phyloP scores from a whole-genome alignment of 306 rosid species.

The Pyrus betulifolia region DNA sequence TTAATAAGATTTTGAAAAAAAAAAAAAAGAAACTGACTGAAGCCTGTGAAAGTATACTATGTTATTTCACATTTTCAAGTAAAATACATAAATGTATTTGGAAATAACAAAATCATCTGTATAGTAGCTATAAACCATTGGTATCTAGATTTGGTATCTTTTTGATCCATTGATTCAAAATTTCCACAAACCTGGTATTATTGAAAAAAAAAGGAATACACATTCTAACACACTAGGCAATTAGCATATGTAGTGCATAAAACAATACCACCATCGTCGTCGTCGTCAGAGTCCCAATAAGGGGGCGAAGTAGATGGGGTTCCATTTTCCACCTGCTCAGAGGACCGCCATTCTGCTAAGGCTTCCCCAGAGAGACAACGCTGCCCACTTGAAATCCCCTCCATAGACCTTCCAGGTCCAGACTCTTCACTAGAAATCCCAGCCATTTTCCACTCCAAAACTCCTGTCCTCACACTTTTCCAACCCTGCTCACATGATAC shows the following conservation, averaged over 20 bases:
- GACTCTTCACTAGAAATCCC: slow-evolving; percentile 72
- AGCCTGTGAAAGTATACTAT: too few species aligned
- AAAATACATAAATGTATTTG: neutral
- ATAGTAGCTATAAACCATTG: neutral
- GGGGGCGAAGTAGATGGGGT: slow-evolving; percentile 88
- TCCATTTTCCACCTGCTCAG: slow-evolving; percentile 99
- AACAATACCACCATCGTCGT: slow-evolving; percentile 65
- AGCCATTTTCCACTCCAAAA: slow-evolving; percentile 65
- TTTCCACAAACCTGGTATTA: neutral
- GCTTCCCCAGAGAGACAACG: slow-evolving; percentile 79
- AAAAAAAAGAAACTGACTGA: too few species aligned
- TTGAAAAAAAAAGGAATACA: neutral
- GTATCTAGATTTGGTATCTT: neutral
- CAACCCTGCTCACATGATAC: slow-evolving; percentile 30
- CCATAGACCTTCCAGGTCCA: slow-evolving; percentile 63
- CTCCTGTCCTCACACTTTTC: slow-evolving; percentile 31
- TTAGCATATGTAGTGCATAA: neutral
- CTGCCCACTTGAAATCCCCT: slow-evolving; percentile 69
- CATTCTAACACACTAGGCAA: neutral
- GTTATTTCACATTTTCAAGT: neutral
- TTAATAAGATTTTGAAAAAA: too few species aligned
- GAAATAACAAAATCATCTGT: neutral
- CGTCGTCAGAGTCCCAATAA: slow-evolving; percentile 94
- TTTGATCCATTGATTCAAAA: neutral
- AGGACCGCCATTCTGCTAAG: slow-evolving; percentile 94